phyloP scores from a whole-genome alignment of 2,329 filamentous ascomycete genomes.

The Neonectria coccinea region DNA sequence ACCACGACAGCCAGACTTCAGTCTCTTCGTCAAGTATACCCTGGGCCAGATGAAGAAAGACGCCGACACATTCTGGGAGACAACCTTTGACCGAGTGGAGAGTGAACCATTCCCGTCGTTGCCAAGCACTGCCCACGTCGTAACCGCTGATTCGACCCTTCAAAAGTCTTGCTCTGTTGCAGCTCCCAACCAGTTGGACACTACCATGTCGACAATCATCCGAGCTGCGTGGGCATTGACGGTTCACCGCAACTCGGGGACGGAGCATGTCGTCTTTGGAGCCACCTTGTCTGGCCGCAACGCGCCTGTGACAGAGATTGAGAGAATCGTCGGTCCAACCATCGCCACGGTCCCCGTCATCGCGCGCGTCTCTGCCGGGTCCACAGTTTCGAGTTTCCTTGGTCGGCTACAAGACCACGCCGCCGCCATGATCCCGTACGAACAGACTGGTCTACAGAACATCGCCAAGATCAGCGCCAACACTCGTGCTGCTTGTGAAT shows the following conservation, averaged over 20 bases:
- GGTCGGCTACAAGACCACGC: not conserved
- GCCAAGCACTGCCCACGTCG: too few relatives aligned
- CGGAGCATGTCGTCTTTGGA: not conserved
- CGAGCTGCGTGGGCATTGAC: not conserved
- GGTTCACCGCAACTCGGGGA: not conserved
- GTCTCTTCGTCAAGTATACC: too few relatives aligned
- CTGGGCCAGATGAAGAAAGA: too few relatives aligned
- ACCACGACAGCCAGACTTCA: not conserved
- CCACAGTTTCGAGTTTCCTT: not conserved
- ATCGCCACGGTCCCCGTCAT: not conserved
- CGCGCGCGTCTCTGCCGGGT: not conserved
- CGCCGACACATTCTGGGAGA: too few relatives aligned
- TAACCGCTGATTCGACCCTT: not conserved
- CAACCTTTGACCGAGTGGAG: too few relatives aligned
- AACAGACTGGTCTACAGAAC: constrained; percentile 2
- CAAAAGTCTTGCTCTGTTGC: not conserved
- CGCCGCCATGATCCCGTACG: not conserved
- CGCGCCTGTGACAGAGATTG: not conserved
- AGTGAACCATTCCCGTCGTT: too few relatives aligned
- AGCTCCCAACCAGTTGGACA: not conserved
- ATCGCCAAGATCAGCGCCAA: constrained; percentile 10
- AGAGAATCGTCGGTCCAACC: not conserved
- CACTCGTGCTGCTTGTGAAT: not conserved
- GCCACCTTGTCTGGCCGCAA: not conserved
- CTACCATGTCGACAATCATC: not conserved